Conservation (phyloP, 306 rosid genomes). For the Quercus aquifolioides region DNA sequence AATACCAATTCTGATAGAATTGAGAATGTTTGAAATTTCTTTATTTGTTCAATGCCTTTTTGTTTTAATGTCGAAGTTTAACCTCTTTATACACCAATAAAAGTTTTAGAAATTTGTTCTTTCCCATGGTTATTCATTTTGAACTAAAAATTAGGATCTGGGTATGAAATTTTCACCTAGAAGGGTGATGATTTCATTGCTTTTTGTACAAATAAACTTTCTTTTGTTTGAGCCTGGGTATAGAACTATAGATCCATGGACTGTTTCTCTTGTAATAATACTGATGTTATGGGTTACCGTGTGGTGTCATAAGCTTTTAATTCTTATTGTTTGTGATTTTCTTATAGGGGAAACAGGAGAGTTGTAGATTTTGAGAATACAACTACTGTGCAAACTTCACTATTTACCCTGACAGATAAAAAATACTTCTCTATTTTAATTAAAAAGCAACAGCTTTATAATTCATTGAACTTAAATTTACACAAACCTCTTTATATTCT, state of each 20-base stretch:
- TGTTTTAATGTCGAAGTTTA: not conserved
- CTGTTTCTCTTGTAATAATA: too few species aligned
- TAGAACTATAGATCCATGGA: not conserved
- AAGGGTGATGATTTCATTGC: not conserved
- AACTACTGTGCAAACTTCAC: constrained; percentile 22
- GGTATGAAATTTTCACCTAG: not conserved
- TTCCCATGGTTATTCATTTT: not conserved
- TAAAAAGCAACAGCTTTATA: constrained; percentile 12
- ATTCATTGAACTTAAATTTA: constrained; percentile 7
- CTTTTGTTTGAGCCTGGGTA: not conserved
- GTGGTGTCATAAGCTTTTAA: too few species aligned
- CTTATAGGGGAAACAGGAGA: not conserved
- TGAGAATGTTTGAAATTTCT: not conserved
- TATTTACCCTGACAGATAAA: constrained; percentile 34
- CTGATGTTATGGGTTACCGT: too few species aligned
- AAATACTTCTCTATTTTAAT: constrained; percentile 10
- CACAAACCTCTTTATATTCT: not conserved
- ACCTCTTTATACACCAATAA: not conserved
- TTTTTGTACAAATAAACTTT: not conserved
- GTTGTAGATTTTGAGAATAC: constrained; percentile 15
- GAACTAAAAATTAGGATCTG: not conserved
- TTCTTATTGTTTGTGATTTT: too few species aligned
- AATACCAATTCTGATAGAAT: not conserved
- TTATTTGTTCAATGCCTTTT: not conserved
- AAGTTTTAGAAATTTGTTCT: not conserved